Evolutionary conservation across 169 alveolate species (phyloP).

Genomic region (Cryptosporidium ubiquitum): DNA sequence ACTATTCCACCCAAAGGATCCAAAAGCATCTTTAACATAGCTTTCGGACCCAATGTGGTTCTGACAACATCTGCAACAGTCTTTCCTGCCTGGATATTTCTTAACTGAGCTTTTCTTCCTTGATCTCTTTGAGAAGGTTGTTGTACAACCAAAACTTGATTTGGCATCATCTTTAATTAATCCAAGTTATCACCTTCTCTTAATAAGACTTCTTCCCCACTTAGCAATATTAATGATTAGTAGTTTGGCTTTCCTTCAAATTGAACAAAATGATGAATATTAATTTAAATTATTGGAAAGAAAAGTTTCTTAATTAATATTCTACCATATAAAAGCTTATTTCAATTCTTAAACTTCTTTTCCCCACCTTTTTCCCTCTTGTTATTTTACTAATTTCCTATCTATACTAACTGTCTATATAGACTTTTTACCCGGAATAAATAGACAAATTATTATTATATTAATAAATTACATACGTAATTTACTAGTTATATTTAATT

Average conservation of each 20-base stretch:
- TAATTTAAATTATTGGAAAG: not conserved
- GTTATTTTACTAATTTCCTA: not conserved
- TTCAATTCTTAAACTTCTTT: not conserved
- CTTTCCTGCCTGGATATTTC: slow-evolving; percentile 93
- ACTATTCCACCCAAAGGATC: slow-evolving; percentile 99
- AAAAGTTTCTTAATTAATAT: not conserved
- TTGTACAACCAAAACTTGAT: slow-evolving; percentile 84
- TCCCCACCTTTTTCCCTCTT: slow-evolving; percentile 20
- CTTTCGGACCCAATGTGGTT: slow-evolving; percentile 98
- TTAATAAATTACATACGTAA: not conserved
- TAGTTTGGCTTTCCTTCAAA: not conserved
- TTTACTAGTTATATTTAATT: not conserved
- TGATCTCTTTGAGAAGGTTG: slow-evolving; percentile 86
- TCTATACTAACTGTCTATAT: not conserved
- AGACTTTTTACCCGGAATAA: not conserved
- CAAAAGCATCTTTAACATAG: slow-evolving; percentile 98
- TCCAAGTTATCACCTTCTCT: not conserved
- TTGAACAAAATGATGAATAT: not conserved
- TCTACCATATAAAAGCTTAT: not conserved
- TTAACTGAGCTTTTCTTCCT: slow-evolving; percentile 86
- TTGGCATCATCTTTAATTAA: slow-evolving; percentile 41
- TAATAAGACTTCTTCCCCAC: slow-evolving; percentile 6
- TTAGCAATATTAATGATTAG: not conserved
- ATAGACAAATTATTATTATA: not conserved
- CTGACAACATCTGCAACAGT: slow-evolving; percentile 97